Base-by-base conservation (phyloP, 139 green algal genomes). In the Chlamydomonas incerta region DNA sequence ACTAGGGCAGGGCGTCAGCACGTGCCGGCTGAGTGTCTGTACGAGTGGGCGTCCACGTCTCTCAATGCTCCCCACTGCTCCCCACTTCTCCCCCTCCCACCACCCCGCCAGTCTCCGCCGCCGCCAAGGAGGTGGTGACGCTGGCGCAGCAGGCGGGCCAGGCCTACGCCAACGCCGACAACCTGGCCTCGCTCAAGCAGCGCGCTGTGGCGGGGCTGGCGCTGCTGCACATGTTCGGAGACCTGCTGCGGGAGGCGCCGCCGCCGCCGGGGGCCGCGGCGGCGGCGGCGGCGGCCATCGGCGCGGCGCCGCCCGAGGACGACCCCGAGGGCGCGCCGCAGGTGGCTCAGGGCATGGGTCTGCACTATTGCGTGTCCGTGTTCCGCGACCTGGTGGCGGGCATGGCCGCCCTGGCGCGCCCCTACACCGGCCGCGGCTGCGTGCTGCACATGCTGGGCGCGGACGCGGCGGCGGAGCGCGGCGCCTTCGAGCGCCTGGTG, bases 161-260 rank as follows among this genome's bases (percentile, higher is more conserved):
- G 37, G 65, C 41, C 77, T 65, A 74, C 41, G 77, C 77, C 60
- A 83, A 83, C 77, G 77, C 77, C 63, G 77, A 83, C 77, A 83
- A 83, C 62, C 63, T 83, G 15, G 37, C 63, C 41, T 55, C 77
- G 31, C 63, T 83, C 55, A 60, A 21, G 55, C 41, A 66, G 29
- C 63, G 77, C 29, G 77, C 77, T 1, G 77, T 74, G 4, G 77
- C 77, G 6, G 77, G 77, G 14, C 77, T 83, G 28, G 63, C 77
- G 31, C 62, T 83, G 63, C 37, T 83, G 46, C 77, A 83, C 62
- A 74, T 74, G 62, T 83, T 65, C 63, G 37, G 41, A 18, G 77
- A 66, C 11, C 63, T 83, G 62, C 77, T 83, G 63, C 18, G 20
- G 1, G 77, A 83, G 29, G 41, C 75, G 33, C 28, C 75, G 26